Base-by-base conservation (phyloP, 257 asterid genomes). In the Scutellaria galericulata region DNA sequence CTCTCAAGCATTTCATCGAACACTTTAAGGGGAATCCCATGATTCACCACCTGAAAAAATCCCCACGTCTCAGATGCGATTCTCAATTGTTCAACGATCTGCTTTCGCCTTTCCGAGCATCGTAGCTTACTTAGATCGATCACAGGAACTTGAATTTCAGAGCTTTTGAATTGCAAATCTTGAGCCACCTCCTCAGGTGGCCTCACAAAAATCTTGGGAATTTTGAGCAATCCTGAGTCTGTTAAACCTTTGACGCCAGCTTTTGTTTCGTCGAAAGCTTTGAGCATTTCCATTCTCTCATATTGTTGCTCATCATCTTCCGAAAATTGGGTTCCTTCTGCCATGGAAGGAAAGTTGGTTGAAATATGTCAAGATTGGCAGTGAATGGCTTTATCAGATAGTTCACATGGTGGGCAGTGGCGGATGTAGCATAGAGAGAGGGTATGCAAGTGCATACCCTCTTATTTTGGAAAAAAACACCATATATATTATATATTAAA, bases 31-130 rank as follows among this genome's bases (percentile, higher is more conserved):
- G 88, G 81, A 61, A 77, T 80, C 58, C 86, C 87, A 70, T 71
- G 88, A 55, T 87, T 87, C 67, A 83, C 82, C 59, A 78, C 81
- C 73, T 82, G 91, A 63, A 86, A 86, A 54, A 86, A 84, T 1
- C 86, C 89, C 85, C 85, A 83, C 0, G 45, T 70, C 39, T 77
- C 84, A 7, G 85, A 69, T 11, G 92, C 88, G 24, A 20, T 66
- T n/a, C 70, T 56, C 5, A 84, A 74, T 70, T 81, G 54, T 62
- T 79, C 81, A 1, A 87, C 77, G 10, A 78, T 65, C 74, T 46
- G 58, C 8, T 54, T 39, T 51, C 79, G 82, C 69, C 66, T 18
- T 27, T 27, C 35, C 2, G 35, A 27, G 35, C 35, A 27, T 27
- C 35, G 3, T 3, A 27, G 3, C 35, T 27, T 1, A 27, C 35